A percentile compares a stretch with the other conserved stretches of the same genome.
Evolutionary conservation across 2,329 filamentous ascomycete genomes (phyloP).

Genomic region (Epichloe baconii): DNA sequence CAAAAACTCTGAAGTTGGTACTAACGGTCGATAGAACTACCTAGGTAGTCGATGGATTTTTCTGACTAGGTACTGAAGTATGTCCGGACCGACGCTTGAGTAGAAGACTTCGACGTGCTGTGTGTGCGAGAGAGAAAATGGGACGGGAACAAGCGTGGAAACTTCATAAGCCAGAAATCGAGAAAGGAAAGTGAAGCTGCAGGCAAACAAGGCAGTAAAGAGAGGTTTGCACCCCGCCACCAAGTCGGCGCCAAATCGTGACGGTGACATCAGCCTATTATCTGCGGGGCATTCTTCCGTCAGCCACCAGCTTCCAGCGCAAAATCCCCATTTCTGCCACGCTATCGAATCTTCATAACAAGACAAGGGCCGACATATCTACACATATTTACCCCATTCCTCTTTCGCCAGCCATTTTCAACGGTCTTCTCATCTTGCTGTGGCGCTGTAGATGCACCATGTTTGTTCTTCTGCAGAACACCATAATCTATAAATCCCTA

Average conservation of each 20-base stretch:
- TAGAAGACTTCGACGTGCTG: neutral
- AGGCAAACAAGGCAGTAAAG: neutral
- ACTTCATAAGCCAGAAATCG: neutral
- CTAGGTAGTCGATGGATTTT: neutral
- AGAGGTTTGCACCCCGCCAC: neutral
- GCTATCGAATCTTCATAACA: too few relatives aligned
- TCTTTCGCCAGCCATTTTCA: too few relatives aligned
- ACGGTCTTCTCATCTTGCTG: too few relatives aligned
- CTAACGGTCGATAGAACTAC: neutral
- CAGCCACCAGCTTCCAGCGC: neutral
- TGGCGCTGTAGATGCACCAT: too few relatives aligned
- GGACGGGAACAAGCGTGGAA: neutral
- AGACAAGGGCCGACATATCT: too few relatives aligned
- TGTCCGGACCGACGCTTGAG: neutral
- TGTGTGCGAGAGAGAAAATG: neutral
- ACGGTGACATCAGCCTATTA: slow-evolving; percentile 2
- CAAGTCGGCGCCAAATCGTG: neutral
- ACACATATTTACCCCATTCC: too few relatives aligned
- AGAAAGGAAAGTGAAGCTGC: too few relatives aligned
- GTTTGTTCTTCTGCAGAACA: too few relatives aligned
- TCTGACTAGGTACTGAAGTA: neutral
- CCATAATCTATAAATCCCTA: slow-evolving; percentile 41
- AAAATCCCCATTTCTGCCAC: neutral
- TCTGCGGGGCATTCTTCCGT: neutral
- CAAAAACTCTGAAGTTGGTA: neutral